These are phyloP conservation scores for Tetrapisispora iriomotensis DNA, from an alignment of 805 yeast species.

Conservation along the genomic window DNA sequence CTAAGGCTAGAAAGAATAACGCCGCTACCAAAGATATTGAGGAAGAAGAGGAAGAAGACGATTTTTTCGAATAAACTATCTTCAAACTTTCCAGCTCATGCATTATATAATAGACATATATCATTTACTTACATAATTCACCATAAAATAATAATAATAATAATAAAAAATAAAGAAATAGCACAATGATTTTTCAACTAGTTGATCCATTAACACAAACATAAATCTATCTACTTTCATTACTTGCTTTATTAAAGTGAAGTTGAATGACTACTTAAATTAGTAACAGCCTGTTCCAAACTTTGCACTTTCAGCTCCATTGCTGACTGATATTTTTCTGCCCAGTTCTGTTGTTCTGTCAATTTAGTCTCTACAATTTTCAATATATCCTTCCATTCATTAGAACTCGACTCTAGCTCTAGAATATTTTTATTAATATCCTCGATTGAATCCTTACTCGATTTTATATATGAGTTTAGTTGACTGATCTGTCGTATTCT, in stretches of 20 bases:
- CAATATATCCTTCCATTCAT: neutral
- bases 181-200: too few species aligned
- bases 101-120: slow-evolving; percentile 4
- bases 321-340: too few species aligned
- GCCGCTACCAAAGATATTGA: neutral
- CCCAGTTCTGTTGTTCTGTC: too few species aligned
- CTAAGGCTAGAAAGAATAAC: slow-evolving; percentile 7
- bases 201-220: too few species aligned
- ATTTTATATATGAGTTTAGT: neutral
- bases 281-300: too few species aligned
- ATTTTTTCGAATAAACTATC: slow-evolving; percentile 3
- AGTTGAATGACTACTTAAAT: too few species aligned
- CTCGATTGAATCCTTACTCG: neutral
- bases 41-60: slow-evolving; percentile 15
- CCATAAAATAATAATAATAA: too few species aligned
- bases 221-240: too few species aligned
- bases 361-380: neutral
- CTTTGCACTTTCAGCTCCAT: too few species aligned
- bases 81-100: slow-evolving; percentile 3
- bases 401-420: neutral
- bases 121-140: neutral
- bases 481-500: neutral
- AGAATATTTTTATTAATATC: neutral
- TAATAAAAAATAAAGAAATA: too few species aligned
- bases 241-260: too few species aligned